Evolutionary conservation across 139 green algal species (phyloP).

Genomic region (Dunaliella primolecta): DNA sequence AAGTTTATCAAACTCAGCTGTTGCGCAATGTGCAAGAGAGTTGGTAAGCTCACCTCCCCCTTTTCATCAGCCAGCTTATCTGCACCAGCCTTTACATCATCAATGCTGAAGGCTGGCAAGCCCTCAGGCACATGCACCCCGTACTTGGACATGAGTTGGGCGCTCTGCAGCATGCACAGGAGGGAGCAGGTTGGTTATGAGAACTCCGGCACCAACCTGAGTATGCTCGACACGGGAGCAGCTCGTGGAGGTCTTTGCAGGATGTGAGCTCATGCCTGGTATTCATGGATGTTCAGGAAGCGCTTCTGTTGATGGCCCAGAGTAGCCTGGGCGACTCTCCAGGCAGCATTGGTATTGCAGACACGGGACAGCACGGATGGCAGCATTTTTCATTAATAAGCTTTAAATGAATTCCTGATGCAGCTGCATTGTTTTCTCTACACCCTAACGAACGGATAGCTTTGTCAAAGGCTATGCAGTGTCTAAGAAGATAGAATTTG

Average conservation of each 20-base stretch:
- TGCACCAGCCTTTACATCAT: conserved; percentile 71
- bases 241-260: neutral
- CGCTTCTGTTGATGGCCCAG: conserved; percentile 55
- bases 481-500: no score
- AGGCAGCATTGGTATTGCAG: neutral
- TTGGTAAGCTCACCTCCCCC: conserved; percentile 62
- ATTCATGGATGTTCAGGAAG: conserved; percentile 95
- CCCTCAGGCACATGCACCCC: conserved; percentile 93
- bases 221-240: no score
- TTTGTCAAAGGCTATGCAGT: no score
- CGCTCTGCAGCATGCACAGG: conserved; percentile 63
- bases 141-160: conserved; percentile 88
- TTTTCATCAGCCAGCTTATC: conserved; percentile 69
- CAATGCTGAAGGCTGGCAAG: conserved; percentile 64
- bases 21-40: neutral
- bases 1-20: neutral
- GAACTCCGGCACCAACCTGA: no score
- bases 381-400: neutral
- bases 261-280: conserved; percentile 64
- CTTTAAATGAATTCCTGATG: neutral
- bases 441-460: neutral
- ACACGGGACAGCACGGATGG: neutral
- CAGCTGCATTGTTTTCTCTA: neutral
- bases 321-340: conserved; percentile 14
- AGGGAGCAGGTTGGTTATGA: neutral